Evolutionary conservation across 208 protist genomes (phyloP).

Genomic region (Wallacemonas collosoma): DNA sequence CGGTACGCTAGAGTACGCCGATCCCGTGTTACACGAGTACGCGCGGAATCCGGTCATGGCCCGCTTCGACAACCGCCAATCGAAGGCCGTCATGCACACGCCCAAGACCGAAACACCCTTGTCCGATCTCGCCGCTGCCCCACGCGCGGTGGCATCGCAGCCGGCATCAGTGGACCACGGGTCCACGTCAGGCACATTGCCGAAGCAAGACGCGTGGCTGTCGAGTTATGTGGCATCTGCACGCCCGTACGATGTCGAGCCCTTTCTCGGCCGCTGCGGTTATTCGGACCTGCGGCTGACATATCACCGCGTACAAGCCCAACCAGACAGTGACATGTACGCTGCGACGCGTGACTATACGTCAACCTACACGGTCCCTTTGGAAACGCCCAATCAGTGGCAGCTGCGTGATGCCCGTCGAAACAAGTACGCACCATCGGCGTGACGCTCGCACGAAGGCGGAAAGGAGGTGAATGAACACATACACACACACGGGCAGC

Average conservation of each 20-base stretch:
- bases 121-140: background rate
- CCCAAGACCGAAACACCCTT: no score
- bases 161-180: no score
- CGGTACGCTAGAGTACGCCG: constrained; percentile 23
- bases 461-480: no score
- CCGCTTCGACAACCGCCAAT: constrained; percentile 18
- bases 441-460: no score
- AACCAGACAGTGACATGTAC: constrained; percentile 20
- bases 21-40: constrained; percentile 20
- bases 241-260: constrained; percentile 20
- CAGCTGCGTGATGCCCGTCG: background rate
- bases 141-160: background rate
- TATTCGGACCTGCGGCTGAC: constrained; percentile 20
- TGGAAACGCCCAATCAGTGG: constrained; percentile 25
- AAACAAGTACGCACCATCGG: background rate
- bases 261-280: constrained; percentile 22
- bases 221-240: constrained; percentile 11
- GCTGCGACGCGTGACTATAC: constrained; percentile 8
- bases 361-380: constrained; percentile 7
- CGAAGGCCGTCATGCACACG: background rate
- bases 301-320: constrained; percentile 21
- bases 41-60: constrained; percentile 14
- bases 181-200: background rate
- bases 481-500: no score
- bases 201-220: constrained; percentile 17